These are phyloP conservation scores for Suillus subluteus DNA, from an alignment of 768 basidiomycete genomes.

Conservation along the genomic window DNA sequence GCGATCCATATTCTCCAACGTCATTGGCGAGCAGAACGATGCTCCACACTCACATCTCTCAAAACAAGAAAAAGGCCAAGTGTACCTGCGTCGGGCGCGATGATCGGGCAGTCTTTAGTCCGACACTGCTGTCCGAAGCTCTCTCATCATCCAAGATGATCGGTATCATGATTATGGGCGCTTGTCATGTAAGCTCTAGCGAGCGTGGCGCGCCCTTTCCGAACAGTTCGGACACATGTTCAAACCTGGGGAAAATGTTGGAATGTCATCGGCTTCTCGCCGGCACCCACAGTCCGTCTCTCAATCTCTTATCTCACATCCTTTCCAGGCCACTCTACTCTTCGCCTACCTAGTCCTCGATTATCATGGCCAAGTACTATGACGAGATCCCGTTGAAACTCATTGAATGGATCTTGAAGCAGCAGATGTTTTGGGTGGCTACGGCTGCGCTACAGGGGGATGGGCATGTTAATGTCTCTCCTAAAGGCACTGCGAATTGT, in stretches of 20 bases:
- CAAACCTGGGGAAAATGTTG: neutral
- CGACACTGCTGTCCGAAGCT: too few relatives aligned
- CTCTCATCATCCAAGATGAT: neutral
- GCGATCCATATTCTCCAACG: neutral
- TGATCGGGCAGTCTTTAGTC: neutral
- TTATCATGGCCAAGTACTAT: slow-evolving; percentile 58
- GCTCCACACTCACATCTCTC: neutral
- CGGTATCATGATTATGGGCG: neutral
- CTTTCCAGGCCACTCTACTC: neutral
- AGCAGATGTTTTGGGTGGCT: slow-evolving; percentile 75
- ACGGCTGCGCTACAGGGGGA: slow-evolving; percentile 59
- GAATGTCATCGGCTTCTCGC: neutral
- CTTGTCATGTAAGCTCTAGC: neutral
- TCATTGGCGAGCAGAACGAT: neutral
- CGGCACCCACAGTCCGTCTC: too few relatives aligned
- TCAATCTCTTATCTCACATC: neutral
- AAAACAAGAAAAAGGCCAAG: neutral
- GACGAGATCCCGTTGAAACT: slow-evolving; percentile 58
- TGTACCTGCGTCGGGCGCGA: neutral
- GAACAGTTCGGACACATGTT: neutral
- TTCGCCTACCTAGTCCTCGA: neutral
- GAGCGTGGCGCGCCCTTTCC: neutral
- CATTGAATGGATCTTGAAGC: slow-evolving; percentile 58
- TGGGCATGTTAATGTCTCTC: slow-evolving; percentile 70
- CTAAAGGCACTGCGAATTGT: slow-evolving; percentile 61